These are phyloP conservation scores for Colletotrichum sp. DNA, from an alignment of 2,329 filamentous ascomycete species.

Conservation along the genomic window DNA sequence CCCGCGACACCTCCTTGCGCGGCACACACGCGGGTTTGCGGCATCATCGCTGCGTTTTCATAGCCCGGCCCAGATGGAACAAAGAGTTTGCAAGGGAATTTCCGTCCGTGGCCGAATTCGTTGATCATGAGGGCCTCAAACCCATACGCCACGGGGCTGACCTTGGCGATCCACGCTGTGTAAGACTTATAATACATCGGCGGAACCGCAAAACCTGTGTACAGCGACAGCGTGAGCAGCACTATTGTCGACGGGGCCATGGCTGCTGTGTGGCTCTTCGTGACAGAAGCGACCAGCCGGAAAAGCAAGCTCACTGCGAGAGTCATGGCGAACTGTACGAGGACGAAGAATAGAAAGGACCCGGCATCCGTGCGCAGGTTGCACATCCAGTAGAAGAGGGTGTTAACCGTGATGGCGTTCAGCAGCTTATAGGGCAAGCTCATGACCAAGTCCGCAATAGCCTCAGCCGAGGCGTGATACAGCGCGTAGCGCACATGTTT, in stretches of 20 bases:
- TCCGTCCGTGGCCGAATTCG: constrained; percentile 8
- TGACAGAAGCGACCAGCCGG: constrained; percentile 69
- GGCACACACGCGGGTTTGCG: constrained; percentile 4
- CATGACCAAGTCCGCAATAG: constrained; percentile 43
- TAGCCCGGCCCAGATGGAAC: constrained; percentile 22
- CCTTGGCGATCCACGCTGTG: constrained; percentile 6
- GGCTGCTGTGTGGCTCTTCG: constrained; percentile 43
- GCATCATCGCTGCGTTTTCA: neutral
- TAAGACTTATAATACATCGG: constrained; percentile 8
- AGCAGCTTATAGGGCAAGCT: constrained; percentile 51
- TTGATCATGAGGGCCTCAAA: constrained; percentile 19
- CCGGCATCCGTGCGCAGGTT: constrained; percentile 29
- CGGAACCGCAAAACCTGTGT: constrained; percentile 16
- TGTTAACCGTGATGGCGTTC: constrained; percentile 58
- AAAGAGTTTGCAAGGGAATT: constrained; percentile 4
- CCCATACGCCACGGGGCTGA: constrained; percentile 11
- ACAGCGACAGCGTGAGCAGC: constrained; percentile 1
- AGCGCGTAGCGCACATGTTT: constrained; percentile 37
- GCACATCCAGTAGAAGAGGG: constrained; percentile 38
- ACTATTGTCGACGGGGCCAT: constrained; percentile 9
- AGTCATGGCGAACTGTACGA: constrained; percentile 64
- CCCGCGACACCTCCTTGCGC: neutral
- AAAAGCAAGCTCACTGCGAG: constrained; percentile 69
- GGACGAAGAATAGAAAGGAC: constrained; percentile 67
- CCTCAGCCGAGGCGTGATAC: constrained; percentile 36